These are phyloP conservation scores for Somion occarium DNA, from an alignment of 1,284 basidiomycete genomes.

Conservation along the genomic window DNA sequence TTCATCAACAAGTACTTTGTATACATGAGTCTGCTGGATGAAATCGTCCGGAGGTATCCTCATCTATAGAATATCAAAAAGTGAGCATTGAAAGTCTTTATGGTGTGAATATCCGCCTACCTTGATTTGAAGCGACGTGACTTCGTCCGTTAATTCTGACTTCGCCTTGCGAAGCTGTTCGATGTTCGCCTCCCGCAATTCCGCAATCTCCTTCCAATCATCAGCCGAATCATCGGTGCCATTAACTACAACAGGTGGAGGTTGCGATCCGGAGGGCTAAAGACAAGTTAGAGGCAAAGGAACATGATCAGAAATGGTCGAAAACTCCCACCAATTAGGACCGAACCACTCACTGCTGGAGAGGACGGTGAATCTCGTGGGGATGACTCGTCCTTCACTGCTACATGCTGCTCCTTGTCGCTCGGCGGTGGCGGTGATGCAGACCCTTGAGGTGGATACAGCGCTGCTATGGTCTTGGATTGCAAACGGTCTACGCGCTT, in stretches of 20 bases:
- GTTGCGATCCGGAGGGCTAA: constrained; percentile 40
- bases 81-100: neutral
- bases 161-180: constrained; percentile 42
- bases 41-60: neutral
- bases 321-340: constrained; percentile 59
- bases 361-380: constrained; percentile 38
- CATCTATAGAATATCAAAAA: neutral
- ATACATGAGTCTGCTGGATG: constrained; percentile 25
- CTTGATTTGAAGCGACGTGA: constrained; percentile 39
- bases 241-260: constrained; percentile 18
- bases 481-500: constrained; percentile 69
- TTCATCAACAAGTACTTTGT: constrained; percentile 44
- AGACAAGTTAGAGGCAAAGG: constrained; percentile 14
- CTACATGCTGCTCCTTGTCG: constrained; percentile 38
- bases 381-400: constrained; percentile 34
- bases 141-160: constrained; percentile 34
- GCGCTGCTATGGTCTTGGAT: constrained; percentile 53
- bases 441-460: constrained; percentile 29
- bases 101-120: constrained; percentile 26
- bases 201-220: constrained; percentile 32
- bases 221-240: constrained; percentile 18
- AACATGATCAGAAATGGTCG: constrained; percentile 35
- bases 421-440: constrained; percentile 35
- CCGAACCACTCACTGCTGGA: constrained; percentile 65
- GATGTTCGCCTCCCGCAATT: constrained; percentile 39